A percentile compares a stretch with the other conserved stretches of the same genome.
Conservation (phyloP, 495 filamentous ascomycete species). For the Penicillium robsamsonii region DNA sequence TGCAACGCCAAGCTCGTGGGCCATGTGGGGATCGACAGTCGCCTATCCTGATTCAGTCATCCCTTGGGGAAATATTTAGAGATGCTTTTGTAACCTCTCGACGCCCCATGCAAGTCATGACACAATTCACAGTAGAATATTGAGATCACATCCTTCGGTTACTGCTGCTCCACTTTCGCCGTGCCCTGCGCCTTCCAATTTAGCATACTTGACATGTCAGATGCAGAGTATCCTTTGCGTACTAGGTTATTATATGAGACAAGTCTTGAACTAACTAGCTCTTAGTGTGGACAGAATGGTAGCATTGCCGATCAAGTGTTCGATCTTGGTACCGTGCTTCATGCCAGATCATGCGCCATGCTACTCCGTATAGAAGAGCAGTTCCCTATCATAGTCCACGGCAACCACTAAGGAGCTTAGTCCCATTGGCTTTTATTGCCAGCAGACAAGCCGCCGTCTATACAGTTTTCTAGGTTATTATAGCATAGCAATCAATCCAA, state of each 20-base stretch:
- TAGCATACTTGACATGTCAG: constrained; percentile 3
- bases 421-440: no score
- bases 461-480: no score
- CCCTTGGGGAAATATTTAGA: neutral
- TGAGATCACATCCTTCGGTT: neutral
- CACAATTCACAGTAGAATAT: neutral
- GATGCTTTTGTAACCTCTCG: neutral
- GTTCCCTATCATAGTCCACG: no score
- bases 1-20: constrained; percentile 17
- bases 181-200: neutral
- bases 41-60: constrained; percentile 2
- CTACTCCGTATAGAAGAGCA: neutral
- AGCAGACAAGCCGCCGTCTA: no score
- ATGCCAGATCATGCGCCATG: neutral
- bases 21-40: constrained; percentile 23
- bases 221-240: neutral
- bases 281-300: neutral
- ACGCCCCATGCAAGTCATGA: constrained; percentile 11
- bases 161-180: neutral
- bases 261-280: neutral
- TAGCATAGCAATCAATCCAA: no score
- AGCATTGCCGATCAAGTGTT: neutral
- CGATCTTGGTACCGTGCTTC: neutral
- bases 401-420: no score
- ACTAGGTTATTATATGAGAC: neutral